Base-by-base conservation (phyloP, 73 alveolate genomes). In the Uronychia setigera region DNA sequence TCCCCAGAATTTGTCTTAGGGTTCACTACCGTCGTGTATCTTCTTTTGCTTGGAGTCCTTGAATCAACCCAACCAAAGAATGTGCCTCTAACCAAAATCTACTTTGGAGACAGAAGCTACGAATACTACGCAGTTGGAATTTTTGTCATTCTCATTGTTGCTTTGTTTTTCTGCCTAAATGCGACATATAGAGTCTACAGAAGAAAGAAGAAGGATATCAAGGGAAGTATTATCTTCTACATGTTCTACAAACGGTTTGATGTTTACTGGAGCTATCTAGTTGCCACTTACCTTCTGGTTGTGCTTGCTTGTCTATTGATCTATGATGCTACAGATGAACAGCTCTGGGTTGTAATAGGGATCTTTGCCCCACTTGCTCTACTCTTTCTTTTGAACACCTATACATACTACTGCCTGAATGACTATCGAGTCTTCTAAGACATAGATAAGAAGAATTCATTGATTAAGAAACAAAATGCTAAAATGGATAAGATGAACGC, bases 121-220 rank as follows among this genome's bases (percentile, higher is more conserved):
- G 88, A 81, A 1, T 86, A 30, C 59, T 90, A 81, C 80, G 59
- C 60, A 25, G 75, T 35, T 80, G 93, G 91, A 0, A 85, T 87
- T 30, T 86, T 83, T 58, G 34, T 89, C 30, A 57, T 91, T 1
- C 31, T 86, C 14, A 1, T 80, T 29, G 80, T 89, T 30, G 76
- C 81, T 57, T 29, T 85, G 26, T 86, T 76, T 57, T 76, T 35
- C 75, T 26, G 82, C 28, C 58, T 77, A 0, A 34, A 76, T 26
- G 80, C 79, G 14, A 76, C 85, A 1, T 87, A 32, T 88, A 87
- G 96, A 60, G 29, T 83, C 0, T 82, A 80, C 76, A 87, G 31
- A 46, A 91, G 96, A 77, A 91, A 83, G 80, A 81, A 77, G 85
- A 81, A 78, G 35, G 93, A 88, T 19, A 87, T 88, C 31, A 83